Evolutionary conservation across 805 yeast genomes (phyloP).

Genomic region (Zygotorulaspora florentina): DNA sequence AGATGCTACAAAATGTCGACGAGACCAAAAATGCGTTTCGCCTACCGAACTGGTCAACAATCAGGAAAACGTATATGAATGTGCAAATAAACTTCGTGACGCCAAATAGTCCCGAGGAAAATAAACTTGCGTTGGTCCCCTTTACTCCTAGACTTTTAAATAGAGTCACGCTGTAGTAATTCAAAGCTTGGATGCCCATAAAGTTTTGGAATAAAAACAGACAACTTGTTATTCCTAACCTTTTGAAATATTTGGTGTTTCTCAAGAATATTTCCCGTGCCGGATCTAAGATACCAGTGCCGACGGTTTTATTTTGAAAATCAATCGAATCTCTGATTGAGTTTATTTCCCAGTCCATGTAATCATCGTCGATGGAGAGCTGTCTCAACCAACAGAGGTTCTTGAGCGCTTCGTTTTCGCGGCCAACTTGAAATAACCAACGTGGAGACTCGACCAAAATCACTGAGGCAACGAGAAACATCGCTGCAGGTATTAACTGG

Average conservation of each 20-base stretch:
- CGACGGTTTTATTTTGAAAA: conserved; percentile 26
- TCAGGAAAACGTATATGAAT: conserved; percentile 41
- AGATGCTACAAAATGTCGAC: conserved; percentile 39
- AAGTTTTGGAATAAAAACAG: conserved; percentile 44
- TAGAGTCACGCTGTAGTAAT: conserved; percentile 51
- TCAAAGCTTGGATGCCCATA: conserved; percentile 48
- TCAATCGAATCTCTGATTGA: conserved; percentile 29
- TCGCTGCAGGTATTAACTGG: conserved; percentile 43
- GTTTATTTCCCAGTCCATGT: conserved; percentile 40
- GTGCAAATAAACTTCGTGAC: conserved; percentile 45
- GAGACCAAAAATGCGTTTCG: conserved; percentile 40
- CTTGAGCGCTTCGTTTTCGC: conserved; percentile 34
- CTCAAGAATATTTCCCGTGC: conserved; percentile 35
- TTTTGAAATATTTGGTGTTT: conserved; percentile 29
- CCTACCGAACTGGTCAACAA: conserved; percentile 47
- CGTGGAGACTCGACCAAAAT: conserved; percentile 46
- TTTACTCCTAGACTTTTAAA: conserved; percentile 47
- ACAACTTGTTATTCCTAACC: conserved; percentile 39
- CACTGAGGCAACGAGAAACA: conserved; percentile 39
- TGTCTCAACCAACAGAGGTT: conserved; percentile 40
- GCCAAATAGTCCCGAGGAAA: conserved; percentile 53
- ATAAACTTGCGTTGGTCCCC: conserved; percentile 43
- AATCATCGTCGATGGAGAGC: conserved; percentile 38
- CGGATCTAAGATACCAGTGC: conserved; percentile 41
- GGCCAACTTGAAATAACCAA: conserved; percentile 39